Evolutionary conservation across 106 monocot genomes (phyloP).

Genomic region (Posidonia australis): DNA sequence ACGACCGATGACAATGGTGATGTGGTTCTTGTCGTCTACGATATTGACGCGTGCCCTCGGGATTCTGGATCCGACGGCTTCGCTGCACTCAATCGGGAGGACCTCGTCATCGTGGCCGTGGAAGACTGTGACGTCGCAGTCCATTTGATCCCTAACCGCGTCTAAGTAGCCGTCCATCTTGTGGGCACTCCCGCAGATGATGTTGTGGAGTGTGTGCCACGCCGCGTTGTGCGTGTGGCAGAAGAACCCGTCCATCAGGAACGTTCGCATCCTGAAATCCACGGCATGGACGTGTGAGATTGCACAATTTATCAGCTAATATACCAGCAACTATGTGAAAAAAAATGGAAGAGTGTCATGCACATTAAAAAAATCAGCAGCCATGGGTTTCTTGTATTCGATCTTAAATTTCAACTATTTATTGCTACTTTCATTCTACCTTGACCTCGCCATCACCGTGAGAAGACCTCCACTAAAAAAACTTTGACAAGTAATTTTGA

Average conservation of each 20-base stretch:
- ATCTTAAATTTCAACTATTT: too few species aligned
- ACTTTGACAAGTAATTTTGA: too few species aligned
- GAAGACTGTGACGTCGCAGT: slow-evolving; percentile 51
- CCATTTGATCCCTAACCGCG: slow-evolving; percentile 32
- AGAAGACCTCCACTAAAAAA: too few species aligned
- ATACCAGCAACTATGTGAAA: too few species aligned
- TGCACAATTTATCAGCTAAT: too few species aligned
- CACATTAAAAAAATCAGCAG: too few species aligned
- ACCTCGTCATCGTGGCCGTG: slow-evolving; percentile 58
- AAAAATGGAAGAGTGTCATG: too few species aligned
- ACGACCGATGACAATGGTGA: slow-evolving; percentile 56
- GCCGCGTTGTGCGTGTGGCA: slow-evolving; percentile 66
- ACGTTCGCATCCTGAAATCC: slow-evolving; percentile 23
- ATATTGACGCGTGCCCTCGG: slow-evolving; percentile 51
- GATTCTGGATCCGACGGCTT: slow-evolving; percentile 34
- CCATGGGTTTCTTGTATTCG: too few species aligned
- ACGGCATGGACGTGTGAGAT: too few species aligned
- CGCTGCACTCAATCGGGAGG: slow-evolving; percentile 60
- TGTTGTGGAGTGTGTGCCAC: slow-evolving; percentile 76
- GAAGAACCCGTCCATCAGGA: slow-evolving; percentile 64
- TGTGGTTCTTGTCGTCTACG: slow-evolving; percentile 47
- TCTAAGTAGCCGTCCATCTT: slow-evolving; percentile 58
- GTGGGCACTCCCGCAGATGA: slow-evolving; percentile 59
- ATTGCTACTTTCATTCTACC: too few species aligned
- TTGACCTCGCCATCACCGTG: too few species aligned